phyloP scores from a whole-genome alignment of 148 eudicot species.

The Chenopodium album region DNA sequence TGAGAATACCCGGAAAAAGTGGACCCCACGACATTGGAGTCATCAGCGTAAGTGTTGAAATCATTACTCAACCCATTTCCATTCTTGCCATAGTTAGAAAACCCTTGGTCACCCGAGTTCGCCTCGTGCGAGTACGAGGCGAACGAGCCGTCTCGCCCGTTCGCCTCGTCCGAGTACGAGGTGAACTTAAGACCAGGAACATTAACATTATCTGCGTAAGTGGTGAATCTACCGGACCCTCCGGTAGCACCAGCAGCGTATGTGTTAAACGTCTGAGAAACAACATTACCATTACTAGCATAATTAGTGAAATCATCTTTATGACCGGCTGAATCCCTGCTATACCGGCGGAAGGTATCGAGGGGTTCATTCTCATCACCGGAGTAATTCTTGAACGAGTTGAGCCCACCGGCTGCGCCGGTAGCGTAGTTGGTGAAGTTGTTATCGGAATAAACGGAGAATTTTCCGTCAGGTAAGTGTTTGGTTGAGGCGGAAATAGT shows the following conservation, averaged over 20 bases:
- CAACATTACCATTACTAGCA: slow-evolving; percentile 41
- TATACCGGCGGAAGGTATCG: slow-evolving; percentile 57
- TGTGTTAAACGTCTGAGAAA: slow-evolving; percentile 48
- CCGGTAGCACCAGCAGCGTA: slow-evolving; percentile 61
- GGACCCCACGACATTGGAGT: slow-evolving; percentile 45
- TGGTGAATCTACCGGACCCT: slow-evolving; percentile 48
- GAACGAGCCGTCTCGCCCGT: slow-evolving; percentile 47
- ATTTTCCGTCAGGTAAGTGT: slow-evolving; percentile 30
- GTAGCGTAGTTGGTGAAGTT: slow-evolving; percentile 84
- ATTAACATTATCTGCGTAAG: slow-evolving; percentile 40
- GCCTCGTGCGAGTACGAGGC: slow-evolving; percentile 31
- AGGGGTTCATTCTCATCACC: slow-evolving; percentile 29
- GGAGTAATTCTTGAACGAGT: slow-evolving; percentile 60
- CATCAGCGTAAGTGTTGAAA: slow-evolving; percentile 43
- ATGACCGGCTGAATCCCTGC: slow-evolving; percentile 66
- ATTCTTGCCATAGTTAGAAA: slow-evolving; percentile 56
- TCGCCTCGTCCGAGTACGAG: slow-evolving; percentile 52
- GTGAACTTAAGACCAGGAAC: slow-evolving; percentile 52
- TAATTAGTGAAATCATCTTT: slow-evolving; percentile 48
- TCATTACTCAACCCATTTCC: slow-evolving; percentile 42
- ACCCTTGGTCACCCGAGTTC: slow-evolving; percentile 51
- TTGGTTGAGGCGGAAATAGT: slow-evolving; percentile 37
- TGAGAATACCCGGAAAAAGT: slow-evolving; percentile 43
- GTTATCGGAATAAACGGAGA: slow-evolving; percentile 38
- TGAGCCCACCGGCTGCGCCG: slow-evolving; percentile 37